Conservation (phyloP, 306 rosid species). For the Betula pendula region DNA sequence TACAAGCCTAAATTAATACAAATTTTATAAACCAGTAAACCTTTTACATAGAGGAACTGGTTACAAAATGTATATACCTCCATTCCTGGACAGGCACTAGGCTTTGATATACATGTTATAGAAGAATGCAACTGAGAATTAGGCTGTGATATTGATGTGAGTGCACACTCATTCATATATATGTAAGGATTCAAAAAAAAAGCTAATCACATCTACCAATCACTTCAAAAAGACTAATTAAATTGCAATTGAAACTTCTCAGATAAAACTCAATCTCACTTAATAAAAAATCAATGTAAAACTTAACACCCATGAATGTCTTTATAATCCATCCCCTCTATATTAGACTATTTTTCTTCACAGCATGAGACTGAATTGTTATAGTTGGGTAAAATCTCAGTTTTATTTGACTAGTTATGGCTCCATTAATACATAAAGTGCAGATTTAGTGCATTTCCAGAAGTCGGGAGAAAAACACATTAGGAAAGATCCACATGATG, state of each 20-base stretch:
- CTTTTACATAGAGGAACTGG: not conserved
- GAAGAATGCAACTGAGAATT: not conserved
- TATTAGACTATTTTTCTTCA: too few species aligned
- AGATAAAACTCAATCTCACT: too few species aligned
- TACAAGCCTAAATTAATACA: too few species aligned
- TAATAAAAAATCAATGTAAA: too few species aligned
- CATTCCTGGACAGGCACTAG: not conserved
- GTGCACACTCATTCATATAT: not conserved
- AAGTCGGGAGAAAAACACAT: not conserved
- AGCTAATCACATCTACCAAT: too few species aligned
- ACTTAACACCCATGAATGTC: too few species aligned
- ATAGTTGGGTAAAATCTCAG: not conserved
- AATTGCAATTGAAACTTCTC: too few species aligned
- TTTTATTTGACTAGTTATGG: not conserved
- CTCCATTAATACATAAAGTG: not conserved
- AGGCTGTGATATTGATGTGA: not conserved
- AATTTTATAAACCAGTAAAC: not conserved
- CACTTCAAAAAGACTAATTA: too few species aligned
- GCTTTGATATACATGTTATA: too few species aligned
- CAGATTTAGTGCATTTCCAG: conserved; percentile 6
- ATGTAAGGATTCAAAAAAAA: too few species aligned
- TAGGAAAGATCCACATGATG: conserved; percentile 27
- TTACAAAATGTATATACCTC: not conserved
- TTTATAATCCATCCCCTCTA: not conserved
- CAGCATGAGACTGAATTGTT: too few species aligned